Evolutionary conservation across 2,329 filamentous ascomycete genomes (phyloP).

Genomic region (Fusarium illudens): DNA sequence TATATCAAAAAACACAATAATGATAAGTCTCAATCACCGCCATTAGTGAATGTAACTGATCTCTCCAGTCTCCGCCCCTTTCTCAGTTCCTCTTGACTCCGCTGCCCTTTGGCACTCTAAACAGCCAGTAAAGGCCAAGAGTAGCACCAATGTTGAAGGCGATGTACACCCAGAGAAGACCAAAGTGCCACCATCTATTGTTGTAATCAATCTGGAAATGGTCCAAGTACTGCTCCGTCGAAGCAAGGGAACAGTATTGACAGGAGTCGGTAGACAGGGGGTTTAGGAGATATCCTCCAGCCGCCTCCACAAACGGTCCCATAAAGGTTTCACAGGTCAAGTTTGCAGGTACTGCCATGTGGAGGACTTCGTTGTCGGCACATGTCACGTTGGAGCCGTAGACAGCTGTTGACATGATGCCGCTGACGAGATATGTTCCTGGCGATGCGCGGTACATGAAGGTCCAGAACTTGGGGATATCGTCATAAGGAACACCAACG

Average conservation of each 20-base stretch:
- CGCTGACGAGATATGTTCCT: conserved; percentile 73
- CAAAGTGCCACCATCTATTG: conserved; percentile 65
- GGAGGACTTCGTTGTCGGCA: conserved; percentile 55
- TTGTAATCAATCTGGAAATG: conserved; percentile 55
- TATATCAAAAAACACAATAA: neutral
- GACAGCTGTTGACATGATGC: conserved; percentile 57
- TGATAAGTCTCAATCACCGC: neutral
- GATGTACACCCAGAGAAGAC: conserved; percentile 62
- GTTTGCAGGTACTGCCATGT: conserved; percentile 62
- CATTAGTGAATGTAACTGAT: neutral
- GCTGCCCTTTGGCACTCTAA: conserved; percentile 44
- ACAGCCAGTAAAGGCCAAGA: conserved; percentile 58
- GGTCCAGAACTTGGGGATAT: conserved; percentile 74
- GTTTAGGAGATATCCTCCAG: conserved; percentile 60
- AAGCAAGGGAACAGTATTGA: conserved; percentile 51
- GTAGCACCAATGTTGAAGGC: conserved; percentile 58
- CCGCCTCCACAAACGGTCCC: conserved; percentile 49
- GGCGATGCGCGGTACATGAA: conserved; percentile 76
- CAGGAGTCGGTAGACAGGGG: conserved; percentile 53
- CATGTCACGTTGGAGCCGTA: conserved; percentile 37
- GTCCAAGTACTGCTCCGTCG: conserved; percentile 51
- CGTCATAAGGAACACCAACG: conserved; percentile 65
- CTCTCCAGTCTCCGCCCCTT: neutral
- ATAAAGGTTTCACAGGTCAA: conserved; percentile 63
- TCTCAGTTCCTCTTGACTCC: conserved; percentile 30